Evolutionary conservation across 768 basidiomycete species (phyloP), one percentile per base, ranked within the genome.

Genomic region (Boletus speciosus): DNA sequence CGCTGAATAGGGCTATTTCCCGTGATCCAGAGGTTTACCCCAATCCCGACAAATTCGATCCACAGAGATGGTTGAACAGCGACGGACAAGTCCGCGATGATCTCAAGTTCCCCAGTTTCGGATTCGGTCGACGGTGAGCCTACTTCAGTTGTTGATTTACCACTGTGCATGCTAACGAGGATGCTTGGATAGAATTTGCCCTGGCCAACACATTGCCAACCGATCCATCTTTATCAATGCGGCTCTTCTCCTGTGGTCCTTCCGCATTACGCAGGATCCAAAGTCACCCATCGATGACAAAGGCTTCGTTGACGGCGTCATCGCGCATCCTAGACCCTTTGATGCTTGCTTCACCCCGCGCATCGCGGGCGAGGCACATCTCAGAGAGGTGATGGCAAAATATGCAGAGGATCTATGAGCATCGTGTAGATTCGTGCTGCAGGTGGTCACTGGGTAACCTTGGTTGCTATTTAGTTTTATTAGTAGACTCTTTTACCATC

Each of bases 201-300:
- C 84, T 0, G 85, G 85, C 0, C 79, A 81, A 60, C 78, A 85
- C 63, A 78, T 88, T 32, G 85, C 68, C 19, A 66, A 71, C 68
- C 78, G 84, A 5, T 88, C 86, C 7, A 67, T 88, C 3, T 85
- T 84, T 60, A 73, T 88, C 57, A 88, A 84, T 53, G 78, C 82
- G 0, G 83, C 83, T 0, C 74, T 86, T 14, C 69, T 84, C 2
- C 66, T 85, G 34, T 88, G 85, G 84, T 81, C 85, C 0, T 88
- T 88, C 74, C 74, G 67, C 1, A 72, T 90, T 25, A 72, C 71
- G 4, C 62, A 78, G 29, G 81, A 85, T 58, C 77, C 80, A 0
- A 60, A 68, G 0, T 67, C 73, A 3, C 83, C 84, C 0, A 85
- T 89, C 49, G 81, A 90, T 61, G 75, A 76, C 9, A 68, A 78